These are phyloP conservation scores for Penicillium hordei DNA, from an alignment of 2,329 filamentous ascomycete species.

Conservation along the genomic window DNA sequence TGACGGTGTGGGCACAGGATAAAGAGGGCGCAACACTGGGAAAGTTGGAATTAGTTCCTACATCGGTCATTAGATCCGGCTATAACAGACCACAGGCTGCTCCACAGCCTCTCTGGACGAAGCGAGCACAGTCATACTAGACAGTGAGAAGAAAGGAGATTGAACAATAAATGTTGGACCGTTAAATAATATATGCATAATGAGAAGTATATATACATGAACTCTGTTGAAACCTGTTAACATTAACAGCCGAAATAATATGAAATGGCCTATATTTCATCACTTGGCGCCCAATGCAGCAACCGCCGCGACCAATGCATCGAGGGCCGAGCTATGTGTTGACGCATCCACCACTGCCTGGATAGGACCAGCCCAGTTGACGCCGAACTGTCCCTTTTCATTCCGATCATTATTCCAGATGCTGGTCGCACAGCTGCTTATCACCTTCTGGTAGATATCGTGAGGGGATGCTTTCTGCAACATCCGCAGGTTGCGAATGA, in stretches of 20 bases:
- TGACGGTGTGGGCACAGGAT: slow-evolving; percentile 51
- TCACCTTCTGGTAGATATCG: slow-evolving; percentile 53
- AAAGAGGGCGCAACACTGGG: slow-evolving; percentile 40
- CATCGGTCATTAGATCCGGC: slow-evolving; percentile 7
- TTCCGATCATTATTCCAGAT: slow-evolving; percentile 64
- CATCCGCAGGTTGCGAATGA: slow-evolving; percentile 63
- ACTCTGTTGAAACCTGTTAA: background rate
- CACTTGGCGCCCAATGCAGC: background rate
- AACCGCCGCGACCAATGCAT: slow-evolving; percentile 63
- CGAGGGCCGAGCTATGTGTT: slow-evolving; percentile 65
- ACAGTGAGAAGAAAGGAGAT: background rate
- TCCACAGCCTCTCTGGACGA: slow-evolving; percentile 10
- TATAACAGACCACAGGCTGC: slow-evolving; percentile 10
- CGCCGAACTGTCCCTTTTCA: slow-evolving; percentile 54
- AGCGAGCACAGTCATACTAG: slow-evolving; percentile 13
- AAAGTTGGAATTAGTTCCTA: slow-evolving; percentile 8
- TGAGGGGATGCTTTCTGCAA: slow-evolving; percentile 55
- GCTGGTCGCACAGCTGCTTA: slow-evolving; percentile 62
- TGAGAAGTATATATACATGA: background rate
- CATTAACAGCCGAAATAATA: background rate
- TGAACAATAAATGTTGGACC: background rate
- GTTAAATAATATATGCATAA: background rate
- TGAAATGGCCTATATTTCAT: too few relatives aligned
- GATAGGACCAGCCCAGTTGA: slow-evolving; percentile 66
- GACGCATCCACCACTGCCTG: slow-evolving; percentile 53